A percentile compares a stretch with the other conserved stretches of the same genome.
Conservation (phyloP, 805 yeast species). For the Zygosaccharomyces bailii region DNA sequence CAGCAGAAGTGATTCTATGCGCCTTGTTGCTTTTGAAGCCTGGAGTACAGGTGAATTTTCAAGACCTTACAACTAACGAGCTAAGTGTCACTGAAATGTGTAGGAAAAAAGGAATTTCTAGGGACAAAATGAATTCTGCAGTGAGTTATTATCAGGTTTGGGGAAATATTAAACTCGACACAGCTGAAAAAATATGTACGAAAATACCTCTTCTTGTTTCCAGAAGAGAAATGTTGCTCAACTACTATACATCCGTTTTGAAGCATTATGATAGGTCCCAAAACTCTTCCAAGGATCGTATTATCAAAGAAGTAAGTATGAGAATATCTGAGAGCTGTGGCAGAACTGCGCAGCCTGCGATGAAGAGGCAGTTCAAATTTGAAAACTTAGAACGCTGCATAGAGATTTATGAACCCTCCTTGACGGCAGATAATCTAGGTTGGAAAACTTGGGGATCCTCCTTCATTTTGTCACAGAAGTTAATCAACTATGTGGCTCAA, state of each 20-base stretch:
- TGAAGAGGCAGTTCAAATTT: constrained; percentile 56
- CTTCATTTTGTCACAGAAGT: constrained; percentile 55
- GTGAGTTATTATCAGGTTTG: constrained; percentile 47
- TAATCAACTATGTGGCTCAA: constrained; percentile 35
- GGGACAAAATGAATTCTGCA: constrained; percentile 27
- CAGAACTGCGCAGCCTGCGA: constrained; percentile 73
- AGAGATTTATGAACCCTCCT: constrained; percentile 70
- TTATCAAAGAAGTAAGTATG: constrained; percentile 55
- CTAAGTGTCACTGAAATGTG: constrained; percentile 26
- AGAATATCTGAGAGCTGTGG: constrained; percentile 82
- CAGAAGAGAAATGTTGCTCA: constrained; percentile 46
- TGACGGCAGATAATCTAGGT: constrained; percentile 84
- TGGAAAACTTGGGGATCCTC: constrained; percentile 97
- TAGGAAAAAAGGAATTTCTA: constrained; percentile 35
- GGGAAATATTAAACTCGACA: constrained; percentile 28
- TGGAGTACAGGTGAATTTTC: constrained; percentile 50
- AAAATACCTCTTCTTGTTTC: constrained; percentile 39
- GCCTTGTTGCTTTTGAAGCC: constrained; percentile 50
- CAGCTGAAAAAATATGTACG: constrained; percentile 32
- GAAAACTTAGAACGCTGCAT: constrained; percentile 34
- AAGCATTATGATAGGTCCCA: constrained; percentile 16
- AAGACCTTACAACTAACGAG: not conserved
- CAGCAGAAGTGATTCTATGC: constrained; percentile 42
- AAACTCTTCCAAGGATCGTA: constrained; percentile 42
- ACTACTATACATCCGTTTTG: constrained; percentile 44